phyloP scores from a whole-genome alignment of 805 yeast species.

The Starmera amethionina region DNA sequence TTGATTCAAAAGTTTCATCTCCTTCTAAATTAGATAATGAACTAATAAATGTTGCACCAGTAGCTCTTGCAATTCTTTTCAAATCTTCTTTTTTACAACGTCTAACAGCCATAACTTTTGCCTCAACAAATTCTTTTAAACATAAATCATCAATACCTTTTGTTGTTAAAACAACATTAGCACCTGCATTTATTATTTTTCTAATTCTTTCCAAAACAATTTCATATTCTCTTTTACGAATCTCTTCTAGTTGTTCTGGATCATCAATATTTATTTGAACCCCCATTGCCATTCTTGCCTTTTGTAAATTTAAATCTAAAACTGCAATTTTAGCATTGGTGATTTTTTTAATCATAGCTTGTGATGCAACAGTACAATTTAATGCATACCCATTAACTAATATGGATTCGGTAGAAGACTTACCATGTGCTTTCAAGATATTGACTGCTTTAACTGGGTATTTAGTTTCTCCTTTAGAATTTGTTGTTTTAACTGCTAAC shows the following conservation, averaged over 20 bases:
- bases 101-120: slow-evolving; percentile 84
- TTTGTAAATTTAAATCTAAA: slow-evolving; percentile 87
- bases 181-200: slow-evolving; percentile 78
- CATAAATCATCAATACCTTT: slow-evolving; percentile 98
- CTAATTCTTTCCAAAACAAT: slow-evolving; percentile 54
- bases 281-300: slow-evolving; percentile 96
- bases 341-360: slow-evolving; percentile 81
- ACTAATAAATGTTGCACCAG: slow-evolving; percentile 87
- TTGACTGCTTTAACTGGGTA: slow-evolving; percentile 98
- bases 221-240: slow-evolving; percentile 92
- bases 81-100: slow-evolving; percentile 95
- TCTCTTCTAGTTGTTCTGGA: slow-evolving; percentile 90
- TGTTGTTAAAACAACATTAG: slow-evolving; percentile 87
- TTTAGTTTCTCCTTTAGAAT: slow-evolving; percentile 76
- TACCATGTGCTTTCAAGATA: slow-evolving; percentile 93
- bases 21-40: slow-evolving; percentile 87
- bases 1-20: slow-evolving; percentile 77
- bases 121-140: slow-evolving; percentile 85
- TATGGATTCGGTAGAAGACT: slow-evolving; percentile 77
- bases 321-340: slow-evolving; percentile 75
- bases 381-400: slow-evolving; percentile 91
- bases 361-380: slow-evolving; percentile 94
- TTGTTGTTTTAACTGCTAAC: slow-evolving; percentile 87
- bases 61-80: slow-evolving; percentile 93
- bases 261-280: slow-evolving; percentile 95